Evolutionary conservation across 2,329 filamentous ascomycete species (phyloP).

Genomic region (Cryphonectria japonica): DNA sequence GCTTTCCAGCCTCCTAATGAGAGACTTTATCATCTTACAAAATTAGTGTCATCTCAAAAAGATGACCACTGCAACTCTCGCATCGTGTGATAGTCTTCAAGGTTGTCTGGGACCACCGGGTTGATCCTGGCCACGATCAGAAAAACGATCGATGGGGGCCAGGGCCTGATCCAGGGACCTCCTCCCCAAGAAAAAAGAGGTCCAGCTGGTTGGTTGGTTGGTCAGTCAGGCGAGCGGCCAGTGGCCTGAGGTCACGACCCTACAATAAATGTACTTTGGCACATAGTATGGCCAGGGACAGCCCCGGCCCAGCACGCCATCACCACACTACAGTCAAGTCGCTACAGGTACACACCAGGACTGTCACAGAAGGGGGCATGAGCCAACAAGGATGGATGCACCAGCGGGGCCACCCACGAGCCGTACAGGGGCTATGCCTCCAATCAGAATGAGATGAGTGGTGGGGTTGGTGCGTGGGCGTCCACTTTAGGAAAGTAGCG

Average conservation of each 20-base stretch:
- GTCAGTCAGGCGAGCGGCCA: not conserved
- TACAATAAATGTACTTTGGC: not conserved
- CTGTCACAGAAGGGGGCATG: not conserved
- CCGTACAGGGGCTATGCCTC: not conserved
- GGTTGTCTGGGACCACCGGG: not conserved
- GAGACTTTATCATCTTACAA: slow-evolving; percentile 3
- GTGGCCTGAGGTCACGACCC: not conserved
- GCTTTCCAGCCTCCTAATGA: not conserved
- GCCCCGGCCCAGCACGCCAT: not conserved
- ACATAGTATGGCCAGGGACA: not conserved
- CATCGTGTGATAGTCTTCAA: slow-evolving; percentile 5
- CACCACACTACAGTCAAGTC: not conserved
- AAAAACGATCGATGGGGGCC: slow-evolving; percentile 2
- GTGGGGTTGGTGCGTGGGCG: slow-evolving; percentile 13
- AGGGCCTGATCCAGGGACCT: not conserved
- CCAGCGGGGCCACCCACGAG: not conserved
- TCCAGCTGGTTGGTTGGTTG: not conserved
- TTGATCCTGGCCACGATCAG: slow-evolving; percentile 3
- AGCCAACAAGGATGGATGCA: not conserved
- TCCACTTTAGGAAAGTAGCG: slow-evolving; percentile 17
- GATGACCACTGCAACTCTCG: not conserved
- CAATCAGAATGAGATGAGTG: slow-evolving; percentile 1
- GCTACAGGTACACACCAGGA: not conserved
- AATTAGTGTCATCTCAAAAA: slow-evolving; percentile 6
- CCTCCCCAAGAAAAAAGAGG: not conserved